Evolutionary conservation across 345 rosid species (phyloP).

Genomic region (Pistacia vera): DNA sequence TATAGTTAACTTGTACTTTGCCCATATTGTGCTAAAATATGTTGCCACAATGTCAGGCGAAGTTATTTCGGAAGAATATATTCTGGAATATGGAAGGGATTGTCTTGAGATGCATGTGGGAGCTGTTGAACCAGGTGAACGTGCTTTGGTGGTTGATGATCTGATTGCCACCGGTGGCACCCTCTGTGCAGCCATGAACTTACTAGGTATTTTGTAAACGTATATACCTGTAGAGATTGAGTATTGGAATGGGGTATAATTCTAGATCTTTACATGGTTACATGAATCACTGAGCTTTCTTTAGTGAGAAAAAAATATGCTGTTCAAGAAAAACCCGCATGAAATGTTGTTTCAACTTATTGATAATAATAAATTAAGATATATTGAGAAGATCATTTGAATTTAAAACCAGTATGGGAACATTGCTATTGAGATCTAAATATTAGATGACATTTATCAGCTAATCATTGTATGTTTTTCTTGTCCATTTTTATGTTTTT

Average conservation of each 20-base stretch:
- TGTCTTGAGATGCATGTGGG: slow-evolving; percentile 95
- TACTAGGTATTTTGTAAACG: slow-evolving; percentile 56
- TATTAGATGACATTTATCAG: not conserved
- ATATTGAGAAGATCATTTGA: not conserved
- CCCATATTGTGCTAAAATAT: not conserved
- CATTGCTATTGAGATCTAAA: not conserved
- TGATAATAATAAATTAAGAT: not conserved
- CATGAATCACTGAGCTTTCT: not conserved
- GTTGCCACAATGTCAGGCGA: slow-evolving; percentile 47
- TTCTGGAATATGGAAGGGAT: slow-evolving; percentile 85
- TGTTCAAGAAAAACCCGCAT: not conserved
- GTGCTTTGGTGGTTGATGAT: slow-evolving; percentile 88
- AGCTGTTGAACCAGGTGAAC: slow-evolving; percentile 75
- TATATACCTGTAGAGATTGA: slow-evolving; percentile 2
- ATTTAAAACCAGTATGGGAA: not conserved
- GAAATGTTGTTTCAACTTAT: not conserved
- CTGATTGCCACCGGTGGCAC: slow-evolving; percentile 97
- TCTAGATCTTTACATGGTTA: not conserved
- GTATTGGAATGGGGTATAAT: not conserved
- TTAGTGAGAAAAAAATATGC: not conserved
- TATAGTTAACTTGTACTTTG: not conserved
- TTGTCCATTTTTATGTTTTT: not conserved
- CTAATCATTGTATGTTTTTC: not conserved
- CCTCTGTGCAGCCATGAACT: slow-evolving; percentile 88
- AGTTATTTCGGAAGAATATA: slow-evolving; percentile 83